Evolutionary conservation across 768 basidiomycete genomes (phyloP).

Genomic region (Calocera viscosa): DNA sequence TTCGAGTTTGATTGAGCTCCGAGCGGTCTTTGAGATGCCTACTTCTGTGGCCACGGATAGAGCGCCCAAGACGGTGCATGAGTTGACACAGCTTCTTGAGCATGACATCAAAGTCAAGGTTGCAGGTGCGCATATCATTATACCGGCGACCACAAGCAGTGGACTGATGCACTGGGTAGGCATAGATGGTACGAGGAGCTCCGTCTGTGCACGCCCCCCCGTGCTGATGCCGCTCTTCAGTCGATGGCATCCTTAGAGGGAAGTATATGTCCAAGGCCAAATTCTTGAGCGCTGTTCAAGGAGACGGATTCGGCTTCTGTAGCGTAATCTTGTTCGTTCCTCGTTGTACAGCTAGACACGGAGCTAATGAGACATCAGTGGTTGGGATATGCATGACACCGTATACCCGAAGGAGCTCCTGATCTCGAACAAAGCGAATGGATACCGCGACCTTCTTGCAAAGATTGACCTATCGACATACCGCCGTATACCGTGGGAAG

Average conservation of each 20-base stretch:
- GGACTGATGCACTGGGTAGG: constrained; percentile 25
- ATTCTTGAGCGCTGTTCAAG: constrained; percentile 64
- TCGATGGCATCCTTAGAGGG: constrained; percentile 89
- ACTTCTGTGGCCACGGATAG: constrained; percentile 22
- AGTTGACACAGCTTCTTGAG: constrained; percentile 42
- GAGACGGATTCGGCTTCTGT: constrained; percentile 82
- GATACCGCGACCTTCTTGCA: constrained; percentile 81
- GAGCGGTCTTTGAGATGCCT: neutral
- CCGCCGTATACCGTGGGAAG: constrained; percentile 84
- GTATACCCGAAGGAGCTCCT: constrained; percentile 75
- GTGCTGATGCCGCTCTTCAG: constrained; percentile 30
- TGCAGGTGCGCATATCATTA: constrained; percentile 48
- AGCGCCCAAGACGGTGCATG: constrained; percentile 43
- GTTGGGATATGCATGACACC: constrained; percentile 86
- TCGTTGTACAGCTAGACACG: neutral
- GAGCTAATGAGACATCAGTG: constrained; percentile 33
- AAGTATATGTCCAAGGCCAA: constrained; percentile 92
- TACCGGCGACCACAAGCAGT: neutral
- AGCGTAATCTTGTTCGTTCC: constrained; percentile 72
- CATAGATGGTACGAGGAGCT: constrained; percentile 48
- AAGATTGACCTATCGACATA: constrained; percentile 75
- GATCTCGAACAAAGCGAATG: constrained; percentile 84
- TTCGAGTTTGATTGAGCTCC: neutral
- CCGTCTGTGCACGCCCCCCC: neutral
- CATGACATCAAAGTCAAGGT: constrained; percentile 82